phyloP scores from a whole-genome alignment of 2,329 filamentous ascomycete species.

The Fusarium chuoi region DNA sequence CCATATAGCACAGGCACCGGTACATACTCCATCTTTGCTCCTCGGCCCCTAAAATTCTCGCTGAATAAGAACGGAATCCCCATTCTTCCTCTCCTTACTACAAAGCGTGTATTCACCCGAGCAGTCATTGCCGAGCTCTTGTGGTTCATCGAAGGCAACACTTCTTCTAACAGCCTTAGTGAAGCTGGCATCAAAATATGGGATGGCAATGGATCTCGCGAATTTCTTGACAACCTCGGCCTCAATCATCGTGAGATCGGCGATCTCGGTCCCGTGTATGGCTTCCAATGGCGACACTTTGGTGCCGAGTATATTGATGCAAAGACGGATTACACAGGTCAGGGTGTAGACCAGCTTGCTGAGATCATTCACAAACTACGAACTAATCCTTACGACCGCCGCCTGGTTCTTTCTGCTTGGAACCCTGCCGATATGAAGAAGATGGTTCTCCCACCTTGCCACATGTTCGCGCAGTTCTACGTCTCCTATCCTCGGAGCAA shows the following conservation, averaged over 20 bases:
- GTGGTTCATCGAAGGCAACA: constrained; percentile 92
- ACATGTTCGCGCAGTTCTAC: constrained; percentile 98
- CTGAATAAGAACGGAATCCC: constrained; percentile 72
- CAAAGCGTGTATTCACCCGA: constrained; percentile 93
- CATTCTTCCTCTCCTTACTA: constrained; percentile 92
- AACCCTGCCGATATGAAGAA: constrained; percentile 86
- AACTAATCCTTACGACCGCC: constrained; percentile 84
- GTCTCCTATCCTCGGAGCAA: constrained; percentile 73
- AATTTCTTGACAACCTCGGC: constrained; percentile 87
- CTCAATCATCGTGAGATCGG: constrained; percentile 84
- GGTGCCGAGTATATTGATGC: constrained; percentile 88
- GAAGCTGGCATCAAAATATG: constrained; percentile 93
- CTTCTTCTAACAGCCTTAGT: constrained; percentile 80
- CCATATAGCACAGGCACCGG: constrained; percentile 87
- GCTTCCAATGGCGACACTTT: constrained; percentile 99
- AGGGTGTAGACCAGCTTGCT: constrained; percentile 93
- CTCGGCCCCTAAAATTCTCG: constrained; percentile 84
- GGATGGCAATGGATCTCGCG: constrained; percentile 95
- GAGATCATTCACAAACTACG: constrained; percentile 89
- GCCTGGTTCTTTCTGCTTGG: constrained; percentile 94
- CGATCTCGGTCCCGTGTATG: constrained; percentile 95
- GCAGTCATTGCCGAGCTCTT: constrained; percentile 92
- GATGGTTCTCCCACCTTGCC: constrained; percentile 94
- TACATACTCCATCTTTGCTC: constrained; percentile 89
- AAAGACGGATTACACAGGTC: constrained; percentile 81